A percentile compares a stretch with the other conserved stretches of the same genome.
phyloP scores from a whole-genome alignment of 1,139 yeast genomes.

The Taphrina wiesneri region DNA sequence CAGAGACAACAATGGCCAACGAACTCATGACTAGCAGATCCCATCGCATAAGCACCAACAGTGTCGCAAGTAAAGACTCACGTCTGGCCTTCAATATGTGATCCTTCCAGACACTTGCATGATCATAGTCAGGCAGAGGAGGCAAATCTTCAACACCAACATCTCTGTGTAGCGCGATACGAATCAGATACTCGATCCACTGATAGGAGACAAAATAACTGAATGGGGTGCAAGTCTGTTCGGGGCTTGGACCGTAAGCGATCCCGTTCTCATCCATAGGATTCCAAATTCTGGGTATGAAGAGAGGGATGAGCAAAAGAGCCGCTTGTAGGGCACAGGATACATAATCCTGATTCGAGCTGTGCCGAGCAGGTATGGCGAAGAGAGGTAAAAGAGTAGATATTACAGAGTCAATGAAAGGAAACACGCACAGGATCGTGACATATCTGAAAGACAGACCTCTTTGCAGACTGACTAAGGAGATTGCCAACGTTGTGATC shows the following conservation, averaged over 20 bases:
- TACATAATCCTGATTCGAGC: background rate
- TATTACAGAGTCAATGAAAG: background rate
- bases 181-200: conserved; percentile 25
- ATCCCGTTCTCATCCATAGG: conserved; percentile 11
- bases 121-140: conserved; percentile 33
- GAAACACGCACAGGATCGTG: background rate
- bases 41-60: conserved; percentile 14
- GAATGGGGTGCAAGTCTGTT: conserved; percentile 31
- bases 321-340: conserved; percentile 1
- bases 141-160: conserved; percentile 31
- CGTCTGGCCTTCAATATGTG: conserved; percentile 2
- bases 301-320: conserved; percentile 14
- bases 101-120: conserved; percentile 11
- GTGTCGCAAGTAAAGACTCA: conserved; percentile 9
- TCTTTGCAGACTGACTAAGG: background rate
- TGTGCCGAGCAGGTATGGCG: conserved; percentile 5
- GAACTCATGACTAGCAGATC: conserved; percentile 19
- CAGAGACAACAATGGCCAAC: background rate
- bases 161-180: conserved; percentile 1
- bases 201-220: conserved; percentile 15
- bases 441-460: background rate
- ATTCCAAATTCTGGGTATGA: conserved; percentile 34
- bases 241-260: conserved; percentile 22
- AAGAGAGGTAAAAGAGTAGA: background rate
- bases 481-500: background rate